Evolutionary conservation across 306 rosid genomes (phyloP).

Genomic region (Acacia confusa): DNA sequence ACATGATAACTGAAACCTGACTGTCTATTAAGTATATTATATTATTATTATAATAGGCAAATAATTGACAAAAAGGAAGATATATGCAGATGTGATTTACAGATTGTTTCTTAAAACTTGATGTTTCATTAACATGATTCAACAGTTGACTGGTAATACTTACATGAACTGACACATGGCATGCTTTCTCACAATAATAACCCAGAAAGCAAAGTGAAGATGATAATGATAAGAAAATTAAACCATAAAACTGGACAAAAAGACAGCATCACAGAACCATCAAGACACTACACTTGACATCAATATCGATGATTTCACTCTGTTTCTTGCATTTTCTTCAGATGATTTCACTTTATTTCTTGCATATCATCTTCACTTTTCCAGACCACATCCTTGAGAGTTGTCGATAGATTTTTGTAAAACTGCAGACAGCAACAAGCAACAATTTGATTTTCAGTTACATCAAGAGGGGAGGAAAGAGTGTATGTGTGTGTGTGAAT

Average conservation of each 20-base stretch:
- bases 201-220: constrained; percentile 38
- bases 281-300: constrained; percentile 34
- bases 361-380: constrained; percentile 89
- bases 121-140: constrained; percentile 30
- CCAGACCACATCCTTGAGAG: constrained; percentile 91
- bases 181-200: constrained; percentile 49
- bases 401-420: constrained; percentile 79
- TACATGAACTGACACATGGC: constrained; percentile 17
- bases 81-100: constrained; percentile 19
- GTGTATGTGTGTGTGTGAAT: not conserved
- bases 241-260: constrained; percentile 23
- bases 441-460: not conserved
- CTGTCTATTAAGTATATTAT: not conserved
- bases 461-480: not conserved
- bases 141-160: constrained; percentile 12
- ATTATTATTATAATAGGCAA: not conserved
- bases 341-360: constrained; percentile 45
- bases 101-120: constrained; percentile 6
- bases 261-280: not conserved
- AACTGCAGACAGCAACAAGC: constrained; percentile 54
- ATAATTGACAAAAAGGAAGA: not conserved
- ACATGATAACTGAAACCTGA: not conserved
- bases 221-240: not conserved
- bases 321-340: constrained; percentile 69
- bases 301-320: constrained; percentile 39